These are phyloP conservation scores for Penicillium hesseltinei DNA, from an alignment of 2,329 filamentous ascomycete species.

Conservation along the genomic window DNA sequence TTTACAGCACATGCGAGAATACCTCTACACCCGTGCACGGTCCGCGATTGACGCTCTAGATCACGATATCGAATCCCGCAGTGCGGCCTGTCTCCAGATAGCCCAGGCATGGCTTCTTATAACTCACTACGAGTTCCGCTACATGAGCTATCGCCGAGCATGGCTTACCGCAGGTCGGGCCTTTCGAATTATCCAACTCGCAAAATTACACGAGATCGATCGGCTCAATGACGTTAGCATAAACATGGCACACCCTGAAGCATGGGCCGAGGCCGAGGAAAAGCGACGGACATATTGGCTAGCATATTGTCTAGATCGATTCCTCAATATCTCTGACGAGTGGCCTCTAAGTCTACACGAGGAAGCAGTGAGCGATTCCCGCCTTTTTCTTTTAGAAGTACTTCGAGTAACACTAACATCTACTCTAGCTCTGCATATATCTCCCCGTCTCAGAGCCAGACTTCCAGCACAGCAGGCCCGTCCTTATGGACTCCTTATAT, in stretches of 20 bases:
- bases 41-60: slow-evolving; percentile 8
- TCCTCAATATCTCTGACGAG: slow-evolving; percentile 29
- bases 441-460: slow-evolving; percentile 16
- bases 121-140: slow-evolving; percentile 40
- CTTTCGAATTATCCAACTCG: slow-evolving; percentile 39
- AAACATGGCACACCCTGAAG: neutral
- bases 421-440: slow-evolving; percentile 11
- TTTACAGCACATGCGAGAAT: slow-evolving; percentile 27
- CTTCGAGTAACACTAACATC: neutral
- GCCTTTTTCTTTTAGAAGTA: neutral
- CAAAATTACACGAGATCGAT: slow-evolving; percentile 39
- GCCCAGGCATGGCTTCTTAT: slow-evolving; percentile 41
- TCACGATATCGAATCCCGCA: neutral
- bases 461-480: slow-evolving; percentile 4
- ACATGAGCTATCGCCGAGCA: slow-evolving; percentile 32
- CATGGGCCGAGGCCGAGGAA: slow-evolving; percentile 32
- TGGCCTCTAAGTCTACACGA: slow-evolving; percentile 34
- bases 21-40: slow-evolving; percentile 29
- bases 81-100: neutral
- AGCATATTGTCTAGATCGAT: slow-evolving; percentile 37
- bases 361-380: slow-evolving; percentile 5
- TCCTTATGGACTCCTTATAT: slow-evolving; percentile 24
- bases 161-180: slow-evolving; percentile 41
- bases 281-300: slow-evolving; percentile 39
- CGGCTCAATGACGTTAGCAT: neutral